Conservation (phyloP, 371 early-diverging fungal species). For the Mucor mucedo region DNA sequence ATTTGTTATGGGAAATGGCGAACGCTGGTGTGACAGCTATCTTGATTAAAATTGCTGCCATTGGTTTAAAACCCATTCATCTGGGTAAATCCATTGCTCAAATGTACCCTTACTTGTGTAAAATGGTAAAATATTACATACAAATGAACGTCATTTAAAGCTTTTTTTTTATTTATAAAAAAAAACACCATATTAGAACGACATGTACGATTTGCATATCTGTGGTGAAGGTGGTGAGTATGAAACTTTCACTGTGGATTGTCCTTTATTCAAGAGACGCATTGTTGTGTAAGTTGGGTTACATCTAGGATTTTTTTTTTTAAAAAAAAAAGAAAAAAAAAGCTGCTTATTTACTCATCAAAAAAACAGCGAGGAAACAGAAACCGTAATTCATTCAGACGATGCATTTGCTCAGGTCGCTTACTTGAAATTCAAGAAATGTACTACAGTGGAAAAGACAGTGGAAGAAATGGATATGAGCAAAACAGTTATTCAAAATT, state of each 20-base stretch:
- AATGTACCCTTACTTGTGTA: conserved; percentile 75
- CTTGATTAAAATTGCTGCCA: conserved; percentile 95
- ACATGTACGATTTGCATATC: conserved; percentile 85
- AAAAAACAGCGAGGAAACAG: conserved; percentile 66
- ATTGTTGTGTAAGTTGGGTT: conserved; percentile 63
- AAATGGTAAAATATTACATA: conserved; percentile 55
- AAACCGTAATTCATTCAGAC: conserved; percentile 78
- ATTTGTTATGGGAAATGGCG: conserved; percentile 94
- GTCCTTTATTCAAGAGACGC: conserved; percentile 91
- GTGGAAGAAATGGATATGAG: conserved; percentile 34
- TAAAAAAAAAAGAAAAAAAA: no score
- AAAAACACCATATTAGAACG: conserved; percentile 48
- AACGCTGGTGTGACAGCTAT: conserved; percentile 81
- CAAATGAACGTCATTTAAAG: no score
- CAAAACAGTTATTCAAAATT: conserved; percentile 13
- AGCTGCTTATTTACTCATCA: background rate
- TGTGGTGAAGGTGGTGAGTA: conserved; percentile 99
- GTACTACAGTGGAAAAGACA: conserved; percentile 64
- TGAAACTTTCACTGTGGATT: conserved; percentile 97
- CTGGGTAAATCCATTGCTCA: conserved; percentile 81
- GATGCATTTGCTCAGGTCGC: conserved; percentile 87
- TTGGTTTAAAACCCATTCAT: conserved; percentile 77
- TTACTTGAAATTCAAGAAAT: conserved; percentile 70
- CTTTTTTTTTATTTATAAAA: background rate
- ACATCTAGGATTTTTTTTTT: background rate